phyloP scores from a whole-genome alignment of 805 yeast species.

The Wickerhamomyces rabaulensis region DNA sequence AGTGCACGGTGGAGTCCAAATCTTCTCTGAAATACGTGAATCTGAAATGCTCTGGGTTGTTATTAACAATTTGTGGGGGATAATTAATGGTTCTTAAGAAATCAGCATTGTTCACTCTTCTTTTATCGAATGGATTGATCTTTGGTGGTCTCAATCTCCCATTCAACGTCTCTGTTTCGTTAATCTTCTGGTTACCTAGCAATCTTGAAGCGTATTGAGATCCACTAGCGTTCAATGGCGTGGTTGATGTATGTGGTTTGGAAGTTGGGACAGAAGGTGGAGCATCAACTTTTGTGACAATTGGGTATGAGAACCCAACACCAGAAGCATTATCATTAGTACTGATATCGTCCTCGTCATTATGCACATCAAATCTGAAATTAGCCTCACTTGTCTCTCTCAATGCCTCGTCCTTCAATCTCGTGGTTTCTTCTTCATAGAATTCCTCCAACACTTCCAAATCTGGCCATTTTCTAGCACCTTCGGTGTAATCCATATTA shows the following conservation, averaged over 20 bases:
- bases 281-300: conserved; percentile 38
- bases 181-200: conserved; percentile 38
- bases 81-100: conserved; percentile 27
- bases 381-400: conserved; percentile 34
- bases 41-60: conserved; percentile 55
- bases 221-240: conserved; percentile 1
- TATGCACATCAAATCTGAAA: conserved; percentile 29
- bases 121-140: conserved; percentile 67
- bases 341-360: conserved; percentile 15
- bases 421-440: conserved; percentile 60
- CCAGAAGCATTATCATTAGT: conserved; percentile 9
- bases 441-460: conserved; percentile 68
- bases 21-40: conserved; percentile 93
- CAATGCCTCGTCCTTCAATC: conserved; percentile 36
- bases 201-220: conserved; percentile 7
- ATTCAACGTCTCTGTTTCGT: conserved; percentile 49
- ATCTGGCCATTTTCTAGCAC: conserved; percentile 74
- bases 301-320: conserved; percentile 37
- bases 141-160: conserved; percentile 75
- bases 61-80: conserved; percentile 40
- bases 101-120: conserved; percentile 17
- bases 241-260: background rate
- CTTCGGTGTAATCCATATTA: conserved; percentile 17
- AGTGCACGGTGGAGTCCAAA: conserved; percentile 81
- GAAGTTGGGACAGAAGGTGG: conserved; percentile 16